These are phyloP conservation scores for Monilinia fructicola DNA, from an alignment of 2,329 filamentous ascomycete genomes.

Conservation along the genomic window DNA sequence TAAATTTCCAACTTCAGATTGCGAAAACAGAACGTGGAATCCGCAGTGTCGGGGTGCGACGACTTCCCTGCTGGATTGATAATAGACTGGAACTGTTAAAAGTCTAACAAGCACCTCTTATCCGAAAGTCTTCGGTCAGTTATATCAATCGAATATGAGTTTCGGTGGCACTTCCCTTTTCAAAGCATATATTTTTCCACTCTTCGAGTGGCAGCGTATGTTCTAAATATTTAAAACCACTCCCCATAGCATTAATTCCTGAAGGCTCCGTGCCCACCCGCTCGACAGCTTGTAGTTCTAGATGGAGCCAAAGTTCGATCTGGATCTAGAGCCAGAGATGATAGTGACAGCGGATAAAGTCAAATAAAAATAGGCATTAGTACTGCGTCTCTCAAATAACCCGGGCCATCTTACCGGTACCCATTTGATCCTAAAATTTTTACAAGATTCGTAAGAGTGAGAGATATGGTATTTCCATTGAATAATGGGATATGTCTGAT, in stretches of 20 bases:
- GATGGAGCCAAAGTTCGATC: neutral
- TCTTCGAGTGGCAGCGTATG: too few species aligned
- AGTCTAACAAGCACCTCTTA: too few species aligned
- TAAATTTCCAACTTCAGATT: neutral
- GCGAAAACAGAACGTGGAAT: neutral
- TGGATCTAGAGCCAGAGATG: neutral
- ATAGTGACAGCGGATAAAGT: neutral
- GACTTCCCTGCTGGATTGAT: too few species aligned
- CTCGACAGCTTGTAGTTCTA: constrained; percentile 9
- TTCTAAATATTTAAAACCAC: too few species aligned
- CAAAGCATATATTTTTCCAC: too few species aligned
- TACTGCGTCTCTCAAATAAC: neutral
- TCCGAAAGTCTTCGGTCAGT: too few species aligned
- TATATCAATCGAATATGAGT: too few species aligned
- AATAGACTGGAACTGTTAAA: too few species aligned
- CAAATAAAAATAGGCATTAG: neutral
- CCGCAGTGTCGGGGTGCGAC: too few species aligned
- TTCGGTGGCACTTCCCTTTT: too few species aligned
- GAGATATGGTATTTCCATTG: neutral
- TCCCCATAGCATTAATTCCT: neutral
- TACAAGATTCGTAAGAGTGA: neutral
- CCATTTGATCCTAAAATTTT: neutral
- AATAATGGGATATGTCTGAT: neutral
- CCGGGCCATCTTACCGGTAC: neutral
- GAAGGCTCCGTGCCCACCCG: neutral